These are phyloP conservation scores for Thinopyrum elongatum DNA, from an alignment of 176 grass and related monocot genomes.

Conservation along the genomic window DNA sequence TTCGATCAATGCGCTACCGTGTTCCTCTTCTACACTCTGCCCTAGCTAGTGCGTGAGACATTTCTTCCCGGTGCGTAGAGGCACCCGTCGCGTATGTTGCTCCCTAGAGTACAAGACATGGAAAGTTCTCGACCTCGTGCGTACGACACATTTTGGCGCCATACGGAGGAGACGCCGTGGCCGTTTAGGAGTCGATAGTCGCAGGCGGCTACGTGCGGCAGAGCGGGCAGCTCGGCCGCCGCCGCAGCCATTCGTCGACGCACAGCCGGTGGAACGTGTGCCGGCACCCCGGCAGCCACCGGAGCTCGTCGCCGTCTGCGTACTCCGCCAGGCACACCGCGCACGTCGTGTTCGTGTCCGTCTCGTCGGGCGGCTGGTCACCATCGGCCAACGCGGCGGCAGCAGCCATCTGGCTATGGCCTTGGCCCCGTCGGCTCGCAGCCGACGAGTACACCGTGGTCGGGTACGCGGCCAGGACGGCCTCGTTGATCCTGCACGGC, in stretches of 20 bases:
- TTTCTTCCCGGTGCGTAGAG: no score
- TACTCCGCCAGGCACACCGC: constrained; percentile 46
- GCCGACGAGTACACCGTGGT: constrained; percentile 1
- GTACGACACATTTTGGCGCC: no score
- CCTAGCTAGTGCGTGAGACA: no score
- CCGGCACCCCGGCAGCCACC: constrained; percentile 41
- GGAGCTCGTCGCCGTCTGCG: constrained; percentile 37
- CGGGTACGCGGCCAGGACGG: constrained; percentile 21
- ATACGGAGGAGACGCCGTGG: background rate
- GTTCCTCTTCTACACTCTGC: no score
- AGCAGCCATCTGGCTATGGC: background rate
- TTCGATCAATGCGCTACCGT: no score
- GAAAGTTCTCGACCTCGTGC: no score
- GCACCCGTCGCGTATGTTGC: no score
- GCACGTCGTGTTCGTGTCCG: background rate
- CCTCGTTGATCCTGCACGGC: constrained; percentile 19
- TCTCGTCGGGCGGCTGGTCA: no score
- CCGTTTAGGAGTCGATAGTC: background rate
- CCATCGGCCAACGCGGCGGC: background rate
- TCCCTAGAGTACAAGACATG: no score
- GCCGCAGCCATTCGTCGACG: constrained; percentile 52
- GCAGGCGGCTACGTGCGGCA: constrained; percentile 44
- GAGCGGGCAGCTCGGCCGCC: constrained; percentile 46
- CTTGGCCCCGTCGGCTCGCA: background rate
- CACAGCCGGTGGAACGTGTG: constrained; percentile 58